Base-by-base conservation (phyloP, 257 asterid species). In the Nicotiana undulata region DNA sequence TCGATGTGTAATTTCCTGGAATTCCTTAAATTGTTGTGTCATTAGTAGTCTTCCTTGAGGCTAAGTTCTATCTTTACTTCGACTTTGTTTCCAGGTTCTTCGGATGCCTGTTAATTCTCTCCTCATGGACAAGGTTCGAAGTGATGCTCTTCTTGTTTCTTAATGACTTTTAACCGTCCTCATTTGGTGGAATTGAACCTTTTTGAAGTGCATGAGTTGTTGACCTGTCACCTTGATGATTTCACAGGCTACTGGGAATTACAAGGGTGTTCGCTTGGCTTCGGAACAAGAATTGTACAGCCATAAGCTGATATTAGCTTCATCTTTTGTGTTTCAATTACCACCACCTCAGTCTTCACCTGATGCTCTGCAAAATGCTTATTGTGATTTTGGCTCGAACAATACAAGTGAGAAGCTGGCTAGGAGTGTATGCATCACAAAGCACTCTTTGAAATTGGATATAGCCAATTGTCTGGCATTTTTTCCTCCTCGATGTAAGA, bases 271-370 rank as follows among this genome's bases (percentile, higher is more conserved):
- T 74, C 90, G 89, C 85, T 88, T 95, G 89, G 90, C 66, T 83
- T 92, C 97, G 79, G 99, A 98, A 84, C 99, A 95, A 88, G 97
- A 93, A 86, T 82, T 95, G 85, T 86, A 88, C 90, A 88, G 99
- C 90, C 82, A 89, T 77, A 86, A 89, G 81, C 88, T 93, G 85
- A 87, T 93, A 80, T 88, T 93, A 84, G 93, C 91, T 85, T 95
- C 99, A 40, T 89, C 96, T 56, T 88, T 88, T 79, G 79, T 66
- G 24, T 81, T 85, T 75, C 87, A 89, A 79, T 85, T 90, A 60
- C 85, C 83, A 76, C 63, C 44, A 51, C 85, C 81, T 88, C 84
- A 85, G 76, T 63, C 82, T 84, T 76, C 84, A 75, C 83, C 82
- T 60, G 85, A 82, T 81, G 82, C 67, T 77, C 67, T 63, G 75